Conservation (phyloP, 2,329 filamentous ascomycete species). For the Pseudocercospora eumusae region DNA sequence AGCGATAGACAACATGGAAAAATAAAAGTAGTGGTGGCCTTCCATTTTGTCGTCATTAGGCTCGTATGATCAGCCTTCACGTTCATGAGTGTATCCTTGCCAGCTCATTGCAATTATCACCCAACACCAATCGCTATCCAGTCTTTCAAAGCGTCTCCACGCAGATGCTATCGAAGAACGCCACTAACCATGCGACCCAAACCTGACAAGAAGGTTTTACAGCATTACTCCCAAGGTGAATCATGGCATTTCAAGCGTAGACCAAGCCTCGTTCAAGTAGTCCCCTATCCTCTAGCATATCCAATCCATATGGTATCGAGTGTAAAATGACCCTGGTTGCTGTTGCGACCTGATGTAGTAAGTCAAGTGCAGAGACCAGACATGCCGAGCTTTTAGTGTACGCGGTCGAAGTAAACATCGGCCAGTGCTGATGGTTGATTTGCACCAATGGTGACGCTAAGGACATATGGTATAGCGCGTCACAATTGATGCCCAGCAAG, state of each 20-base stretch:
- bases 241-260: neutral
- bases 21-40: neutral
- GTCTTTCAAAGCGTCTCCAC: neutral
- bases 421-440: neutral
- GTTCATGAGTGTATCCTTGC: neutral
- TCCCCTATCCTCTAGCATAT: neutral
- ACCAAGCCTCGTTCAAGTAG: neutral
- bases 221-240: neutral
- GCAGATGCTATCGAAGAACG: slow-evolving; percentile 11
- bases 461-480: neutral
- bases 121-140: slow-evolving; percentile 10
- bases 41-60: neutral
- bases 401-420: neutral
- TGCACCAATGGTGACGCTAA: neutral
- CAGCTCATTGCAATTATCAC: slow-evolving; percentile 18
- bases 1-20: neutral
- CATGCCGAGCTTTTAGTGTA: neutral
- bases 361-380: neutral
- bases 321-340: neutral
- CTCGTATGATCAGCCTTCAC: slow-evolving; percentile 1
- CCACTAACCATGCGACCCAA: slow-evolving; percentile 1
- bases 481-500: neutral
- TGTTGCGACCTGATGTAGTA: neutral
- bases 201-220: neutral
- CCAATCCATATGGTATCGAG: neutral